Base-by-base conservation (phyloP, 2,329 filamentous ascomycete species). In the Fusarium annulatum region DNA sequence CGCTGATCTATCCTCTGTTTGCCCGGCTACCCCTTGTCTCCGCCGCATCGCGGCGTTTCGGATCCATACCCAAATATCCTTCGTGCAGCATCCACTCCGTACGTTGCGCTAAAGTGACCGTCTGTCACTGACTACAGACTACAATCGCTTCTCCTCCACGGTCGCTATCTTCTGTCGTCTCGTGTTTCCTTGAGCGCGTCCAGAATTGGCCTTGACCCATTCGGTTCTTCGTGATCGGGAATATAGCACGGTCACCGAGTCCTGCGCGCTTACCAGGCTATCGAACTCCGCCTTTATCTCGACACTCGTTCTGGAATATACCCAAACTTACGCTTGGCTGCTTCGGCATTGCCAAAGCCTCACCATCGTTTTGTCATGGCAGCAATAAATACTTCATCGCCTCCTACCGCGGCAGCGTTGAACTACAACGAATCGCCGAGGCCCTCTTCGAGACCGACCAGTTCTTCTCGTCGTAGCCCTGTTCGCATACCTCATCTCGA, bases 331-430 rank as follows among this genome's bases (percentile, higher is more conserved):
- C 41, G 52, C 63, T 63, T 67, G 70, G 61, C 61, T 71, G 71
- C 61, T 65, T 55, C 58, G 53, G 62, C 73, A 57, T 64, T 71
- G 64, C 74, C 73, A 63, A 69, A 61, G 64, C 63, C 38, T 64
- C 48, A 52, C 61, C 38, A 36, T 75, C 61, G 69, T 55, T 64
- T 64, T 69, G 65, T 59, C 67, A 83, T 83, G 81, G 80, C 80
- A 66, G 79, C 81, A 62, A 78, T 81, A 67, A 78, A 76, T 68
- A 75, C 81, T 39, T 82, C 82, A 56, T 78, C 82, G 61, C 79
- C 82, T 62, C 76, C 78, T 51, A 76, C 78, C 45, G 75, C 79
- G 45, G 69, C 75, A 42, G 77, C 81, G 53, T 70, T 80, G 55
- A 76, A 79, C 71, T 65, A 70, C 60, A 52, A 68, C 52, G 51